These are phyloP conservation scores for Colletotrichum echinochloae DNA, from an alignment of 2,329 filamentous ascomycete species.

Conservation along the genomic window DNA sequence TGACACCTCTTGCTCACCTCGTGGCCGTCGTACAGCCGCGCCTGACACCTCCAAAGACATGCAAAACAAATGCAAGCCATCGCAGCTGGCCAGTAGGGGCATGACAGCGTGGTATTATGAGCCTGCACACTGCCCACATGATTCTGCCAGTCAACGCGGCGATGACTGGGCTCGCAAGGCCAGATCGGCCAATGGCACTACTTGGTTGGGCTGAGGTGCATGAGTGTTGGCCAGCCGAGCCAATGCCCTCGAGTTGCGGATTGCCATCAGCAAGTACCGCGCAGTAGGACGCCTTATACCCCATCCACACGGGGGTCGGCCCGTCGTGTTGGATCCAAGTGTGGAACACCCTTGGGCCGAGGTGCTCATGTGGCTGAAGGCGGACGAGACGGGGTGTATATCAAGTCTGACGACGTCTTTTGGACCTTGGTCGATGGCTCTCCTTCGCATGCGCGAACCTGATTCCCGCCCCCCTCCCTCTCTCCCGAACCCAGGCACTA, in stretches of 20 bases:
- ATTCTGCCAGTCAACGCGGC: constrained; percentile 26
- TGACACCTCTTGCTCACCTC: constrained; percentile 5
- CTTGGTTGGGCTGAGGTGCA: constrained; percentile 32
- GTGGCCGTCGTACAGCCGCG: constrained; percentile 25
- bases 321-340: constrained; percentile 26
- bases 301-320: constrained; percentile 32
- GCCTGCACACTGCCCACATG: constrained; percentile 29
- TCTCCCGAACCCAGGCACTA: not conserved
- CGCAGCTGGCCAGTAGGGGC: constrained; percentile 21
- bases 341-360: not conserved
- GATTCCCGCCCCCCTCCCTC: not conserved
- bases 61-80: constrained; percentile 25
- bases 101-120: constrained; percentile 31
- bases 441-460: constrained; percentile 30
- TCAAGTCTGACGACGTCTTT: constrained; percentile 26
- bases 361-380: constrained; percentile 25
- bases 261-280: constrained; percentile 35
- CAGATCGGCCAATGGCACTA: constrained; percentile 35
- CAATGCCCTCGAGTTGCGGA: constrained; percentile 25
- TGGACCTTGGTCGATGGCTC: constrained; percentile 20
- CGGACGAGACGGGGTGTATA: constrained; percentile 21
- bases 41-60: constrained; percentile 35
- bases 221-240: constrained; percentile 19
- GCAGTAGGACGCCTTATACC: constrained; percentile 20
- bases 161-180: not conserved